A percentile compares a stretch with the other conserved stretches of the same genome.
These are phyloP conservation scores for Quercus aquifolioides DNA, from an alignment of 306 rosid species.

Conservation along the genomic window DNA sequence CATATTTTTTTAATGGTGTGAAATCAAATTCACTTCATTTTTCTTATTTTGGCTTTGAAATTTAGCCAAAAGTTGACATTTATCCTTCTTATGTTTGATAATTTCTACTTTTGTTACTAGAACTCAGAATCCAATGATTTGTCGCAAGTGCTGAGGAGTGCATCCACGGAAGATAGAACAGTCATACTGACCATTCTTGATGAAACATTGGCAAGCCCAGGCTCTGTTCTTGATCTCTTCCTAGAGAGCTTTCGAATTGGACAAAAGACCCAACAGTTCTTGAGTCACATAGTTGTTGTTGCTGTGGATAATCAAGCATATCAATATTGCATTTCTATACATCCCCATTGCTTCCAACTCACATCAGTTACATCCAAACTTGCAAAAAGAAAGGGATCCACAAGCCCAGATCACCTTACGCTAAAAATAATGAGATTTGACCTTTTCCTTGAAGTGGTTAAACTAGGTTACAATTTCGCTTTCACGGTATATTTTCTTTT, in stretches of 20 bases:
- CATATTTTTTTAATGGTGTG: too few species aligned
- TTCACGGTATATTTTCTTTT: constrained; percentile 35
- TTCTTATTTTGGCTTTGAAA: too few species aligned
- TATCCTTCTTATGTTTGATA: too few species aligned
- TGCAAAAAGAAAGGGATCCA: background rate
- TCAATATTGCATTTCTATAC: constrained; percentile 35
- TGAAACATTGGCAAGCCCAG: constrained; percentile 45
- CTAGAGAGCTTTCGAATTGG: constrained; percentile 45
- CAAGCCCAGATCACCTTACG: background rate
- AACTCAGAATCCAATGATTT: constrained; percentile 18
- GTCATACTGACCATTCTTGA: constrained; percentile 50
- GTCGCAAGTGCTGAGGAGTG: constrained; percentile 33
- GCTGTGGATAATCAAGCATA: constrained; percentile 38
- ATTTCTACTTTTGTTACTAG: constrained; percentile 5
- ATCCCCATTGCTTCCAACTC: constrained; percentile 51
- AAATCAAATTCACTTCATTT: too few species aligned
- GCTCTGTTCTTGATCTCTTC: constrained; percentile 53
- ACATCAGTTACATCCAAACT: constrained; percentile 21
- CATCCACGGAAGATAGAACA: constrained; percentile 39
- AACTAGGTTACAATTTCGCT: constrained; percentile 48
- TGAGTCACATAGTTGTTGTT: constrained; percentile 48
- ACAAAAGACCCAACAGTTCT: constrained; percentile 37
- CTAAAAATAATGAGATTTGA: constrained; percentile 30
- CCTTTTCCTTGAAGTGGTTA: constrained; percentile 29
- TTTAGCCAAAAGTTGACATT: too few species aligned